A percentile compares a stretch with the other conserved stretches of the same genome.
Conservation (phyloP, 139 green algal genomes). For the Eudorina sp. region DNA sequence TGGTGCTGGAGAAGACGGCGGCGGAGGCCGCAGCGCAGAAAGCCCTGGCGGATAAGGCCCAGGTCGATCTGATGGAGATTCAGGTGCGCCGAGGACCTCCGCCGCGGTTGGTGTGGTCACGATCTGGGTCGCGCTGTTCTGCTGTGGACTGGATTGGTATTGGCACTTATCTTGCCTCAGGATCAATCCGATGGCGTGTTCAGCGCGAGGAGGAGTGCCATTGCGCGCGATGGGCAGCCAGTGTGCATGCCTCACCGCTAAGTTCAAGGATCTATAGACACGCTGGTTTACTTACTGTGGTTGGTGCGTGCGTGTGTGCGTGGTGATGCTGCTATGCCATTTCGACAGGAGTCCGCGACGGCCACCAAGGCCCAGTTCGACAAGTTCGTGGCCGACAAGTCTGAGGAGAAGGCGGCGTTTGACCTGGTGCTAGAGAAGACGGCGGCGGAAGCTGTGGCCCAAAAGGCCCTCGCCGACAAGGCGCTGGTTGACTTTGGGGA, state of each 20-base stretch:
- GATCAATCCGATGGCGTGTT: too few relatives aligned
- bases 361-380: slow-evolving; percentile 39
- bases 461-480: slow-evolving; percentile 37
- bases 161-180: too few relatives aligned
- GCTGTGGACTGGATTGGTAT: too few relatives aligned
- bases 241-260: too few relatives aligned
- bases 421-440: background rate
- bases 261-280: too few relatives aligned
- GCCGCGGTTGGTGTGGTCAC: too few relatives aligned
- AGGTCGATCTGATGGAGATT: slow-evolving; percentile 11
- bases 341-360: background rate
- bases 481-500: slow-evolving; percentile 23
- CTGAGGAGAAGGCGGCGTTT: slow-evolving; percentile 45
- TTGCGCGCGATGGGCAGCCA: too few relatives aligned
- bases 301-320: background rate
- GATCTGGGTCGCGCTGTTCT: too few relatives aligned
- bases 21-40: background rate
- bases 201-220: too few relatives aligned
- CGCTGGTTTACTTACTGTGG: too few relatives aligned
- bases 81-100: background rate
- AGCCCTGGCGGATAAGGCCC: slow-evolving; percentile 40
- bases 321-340: background rate
- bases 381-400: slow-evolving; percentile 31
- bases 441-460: background rate
- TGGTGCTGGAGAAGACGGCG: slow-evolving; percentile 15